Evolutionary conservation across 192 early-diverging fungal genomes (phyloP).

Genomic region (Chytriomyces confervae): DNA sequence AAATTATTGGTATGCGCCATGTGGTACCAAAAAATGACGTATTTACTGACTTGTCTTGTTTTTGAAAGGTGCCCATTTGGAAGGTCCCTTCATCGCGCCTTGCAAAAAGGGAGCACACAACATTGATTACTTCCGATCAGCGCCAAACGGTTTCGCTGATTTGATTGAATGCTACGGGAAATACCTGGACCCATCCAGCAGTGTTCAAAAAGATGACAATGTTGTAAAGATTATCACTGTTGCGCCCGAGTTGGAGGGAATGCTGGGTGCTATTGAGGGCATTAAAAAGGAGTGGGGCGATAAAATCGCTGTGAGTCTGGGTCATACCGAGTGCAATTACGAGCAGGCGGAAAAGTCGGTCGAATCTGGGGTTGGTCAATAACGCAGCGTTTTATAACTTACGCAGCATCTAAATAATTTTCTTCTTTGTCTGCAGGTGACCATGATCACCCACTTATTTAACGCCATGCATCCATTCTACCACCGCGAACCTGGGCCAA

Average conservation of each 20-base stretch:
- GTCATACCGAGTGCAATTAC: constrained; percentile 20
- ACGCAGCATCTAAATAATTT: constrained; percentile 7
- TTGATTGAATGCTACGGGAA: constrained; percentile 76
- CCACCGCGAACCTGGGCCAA: constrained; percentile 82
- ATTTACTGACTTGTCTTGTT: background rate
- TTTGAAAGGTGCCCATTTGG: constrained; percentile 63
- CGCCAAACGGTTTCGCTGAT: constrained; percentile 66
- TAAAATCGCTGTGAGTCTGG: constrained; percentile 70
- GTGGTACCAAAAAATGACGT: constrained; percentile 68
- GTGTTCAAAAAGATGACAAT: constrained; percentile 64
- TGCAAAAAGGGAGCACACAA: constrained; percentile 81
- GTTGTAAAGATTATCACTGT: constrained; percentile 74
- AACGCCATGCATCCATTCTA: constrained; percentile 60
- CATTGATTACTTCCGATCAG: constrained; percentile 62
- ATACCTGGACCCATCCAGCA: constrained; percentile 49
- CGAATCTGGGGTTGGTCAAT: constrained; percentile 42
- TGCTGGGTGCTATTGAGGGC: constrained; percentile 54
- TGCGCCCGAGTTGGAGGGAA: constrained; percentile 4
- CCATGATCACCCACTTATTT: constrained; percentile 78
- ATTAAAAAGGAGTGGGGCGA: constrained; percentile 61
- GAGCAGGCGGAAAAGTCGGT: constrained; percentile 21
- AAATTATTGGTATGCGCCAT: constrained; percentile 61
- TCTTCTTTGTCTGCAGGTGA: constrained; percentile 67
- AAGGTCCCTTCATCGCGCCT: constrained; percentile 70
- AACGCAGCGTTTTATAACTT: background rate